Evolutionary conservation across 208 protist species (phyloP), one percentile per base, ranked within the genome.

Genomic region (Crithidia bombi): DNA sequence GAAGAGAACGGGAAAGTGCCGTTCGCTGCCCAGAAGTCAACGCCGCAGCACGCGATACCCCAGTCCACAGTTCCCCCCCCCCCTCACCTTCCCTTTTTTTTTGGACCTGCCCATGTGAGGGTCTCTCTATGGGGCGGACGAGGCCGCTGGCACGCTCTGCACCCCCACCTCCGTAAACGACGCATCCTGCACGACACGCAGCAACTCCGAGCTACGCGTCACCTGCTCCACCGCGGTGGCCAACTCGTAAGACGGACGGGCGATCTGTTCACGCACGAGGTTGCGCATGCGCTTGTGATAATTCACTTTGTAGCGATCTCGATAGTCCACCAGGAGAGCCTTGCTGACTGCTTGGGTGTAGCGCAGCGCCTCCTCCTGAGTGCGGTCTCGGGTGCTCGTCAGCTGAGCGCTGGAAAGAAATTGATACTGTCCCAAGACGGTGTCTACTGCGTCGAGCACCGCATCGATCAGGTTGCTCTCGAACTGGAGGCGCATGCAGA

Each of bases 381-480:
- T 78, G 28, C 39, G 50, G 36, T 73, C 51, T 2, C 26, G 77
- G 33, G 72, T 80, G 52, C 79, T 71, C 25, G 68, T 71, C 17
- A 75, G 47, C 68, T 79, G 68, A 7, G 72, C 47, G 19, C 62
- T 69, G 32, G 62, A 78, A 1, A 78, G 51, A 44, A 71, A 79
- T 47, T 61, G 58, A 43, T 88, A 91, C 33, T 91, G 69, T 26
- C 75, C 82, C 14, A 90, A 58, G 9, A 93, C 77, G 30, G 85
- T 59, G 55, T 93, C 90, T 46, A 91, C 78, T 5, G 87, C 78
- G 50, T 93, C 86, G 47, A 93, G 56, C 33, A 80, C 86, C 17
- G 83, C 69, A 23, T 91, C 82, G n/a, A 91, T 80, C 58, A 85
- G 82, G 32, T 75, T 75, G 19, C 73, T 65, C 66, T 96, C 90